Base-by-base conservation (phyloP, 1,284 basidiomycete genomes). In the Cryptococcus neoformans region DNA sequence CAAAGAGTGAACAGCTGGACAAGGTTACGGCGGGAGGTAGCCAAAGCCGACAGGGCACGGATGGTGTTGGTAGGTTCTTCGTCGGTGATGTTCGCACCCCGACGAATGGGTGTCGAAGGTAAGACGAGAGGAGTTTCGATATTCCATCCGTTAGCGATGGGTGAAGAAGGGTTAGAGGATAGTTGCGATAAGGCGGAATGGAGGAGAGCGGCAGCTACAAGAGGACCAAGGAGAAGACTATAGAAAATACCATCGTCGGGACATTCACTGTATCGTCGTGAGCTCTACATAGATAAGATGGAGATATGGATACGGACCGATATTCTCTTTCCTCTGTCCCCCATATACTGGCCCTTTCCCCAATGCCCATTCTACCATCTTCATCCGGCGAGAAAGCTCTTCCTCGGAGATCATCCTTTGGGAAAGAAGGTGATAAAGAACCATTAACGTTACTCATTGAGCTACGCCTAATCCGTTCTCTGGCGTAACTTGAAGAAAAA, bases 221-320 rank as follows among this genome's bases (percentile, higher is more conserved):
- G 79, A 2, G 91, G 90, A 6, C 85, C 87, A 36, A 92, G 81
- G 14, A 92, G 81, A 6, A 92, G 78, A 1, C 87, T 90, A 44
- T 88, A 91, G 59, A 90, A 78, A 34, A 87, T 85, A 4, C 92
- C 92, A 70, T 94, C 91, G 72, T 93, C 91, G 8, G 83, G 78
- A 49, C 87, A 88, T 57, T 89, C 85, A 65, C 90, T 91, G 9
- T 37, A 21, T 12, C 40, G 6, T 41, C n/a, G 10, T 4, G 44
- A 38, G 36, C 9, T 9, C 9, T 14, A 6, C 14, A 39, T 7
- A 38, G n/a, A 38, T 8, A 14, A 16, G 28, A 11, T 37, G 35
- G 8, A 34, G 2, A 37, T 17, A 44, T 28, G 28, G 37, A 41
- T 6, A 61, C 74, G 55, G 21, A 75, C 74, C 74, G 62, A 53